These are phyloP conservation scores for Osmanthus fragrans DNA, from an alignment of 257 asterid species.

Conservation along the genomic window DNA sequence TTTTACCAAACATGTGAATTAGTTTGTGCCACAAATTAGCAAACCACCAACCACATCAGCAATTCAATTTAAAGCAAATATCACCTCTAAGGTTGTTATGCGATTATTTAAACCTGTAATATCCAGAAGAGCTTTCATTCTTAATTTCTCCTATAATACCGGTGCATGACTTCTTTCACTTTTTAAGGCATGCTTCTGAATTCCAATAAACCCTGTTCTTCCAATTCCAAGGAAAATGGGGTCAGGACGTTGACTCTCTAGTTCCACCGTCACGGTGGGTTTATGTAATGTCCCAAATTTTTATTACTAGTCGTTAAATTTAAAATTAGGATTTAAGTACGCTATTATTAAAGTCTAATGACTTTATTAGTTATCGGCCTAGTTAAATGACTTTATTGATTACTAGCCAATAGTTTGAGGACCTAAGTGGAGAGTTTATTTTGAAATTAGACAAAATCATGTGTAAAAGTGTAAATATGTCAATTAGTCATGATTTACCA, in stretches of 20 bases:
- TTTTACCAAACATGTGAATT: not conserved
- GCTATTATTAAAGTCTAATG: too few relatives aligned
- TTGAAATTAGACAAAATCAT: too few relatives aligned
- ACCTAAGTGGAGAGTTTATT: too few relatives aligned
- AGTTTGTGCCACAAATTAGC: not conserved
- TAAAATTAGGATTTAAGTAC: too few relatives aligned
- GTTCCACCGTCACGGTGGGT: not conserved
- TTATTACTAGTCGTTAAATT: too few relatives aligned
- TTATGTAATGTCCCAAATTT: too few relatives aligned
- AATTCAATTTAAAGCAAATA: not conserved
- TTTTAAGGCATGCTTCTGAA: not conserved
- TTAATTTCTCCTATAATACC: not conserved
- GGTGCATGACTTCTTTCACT: not conserved
- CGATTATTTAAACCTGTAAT: not conserved
- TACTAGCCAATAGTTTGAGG: too few relatives aligned
- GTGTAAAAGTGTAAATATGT: too few relatives aligned
- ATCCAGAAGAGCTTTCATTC: not conserved
- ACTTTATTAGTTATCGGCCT: too few relatives aligned
- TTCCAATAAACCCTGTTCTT: not conserved
- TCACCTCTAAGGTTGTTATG: not conserved
- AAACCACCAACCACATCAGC: not conserved
- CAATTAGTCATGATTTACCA: too few relatives aligned
- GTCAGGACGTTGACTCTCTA: not conserved
- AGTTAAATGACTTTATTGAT: too few relatives aligned
- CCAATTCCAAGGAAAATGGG: not conserved